These are phyloP conservation scores for Stagonosporopsis tanaceti DNA, from an alignment of 2,329 filamentous ascomycete genomes.

Conservation along the genomic window DNA sequence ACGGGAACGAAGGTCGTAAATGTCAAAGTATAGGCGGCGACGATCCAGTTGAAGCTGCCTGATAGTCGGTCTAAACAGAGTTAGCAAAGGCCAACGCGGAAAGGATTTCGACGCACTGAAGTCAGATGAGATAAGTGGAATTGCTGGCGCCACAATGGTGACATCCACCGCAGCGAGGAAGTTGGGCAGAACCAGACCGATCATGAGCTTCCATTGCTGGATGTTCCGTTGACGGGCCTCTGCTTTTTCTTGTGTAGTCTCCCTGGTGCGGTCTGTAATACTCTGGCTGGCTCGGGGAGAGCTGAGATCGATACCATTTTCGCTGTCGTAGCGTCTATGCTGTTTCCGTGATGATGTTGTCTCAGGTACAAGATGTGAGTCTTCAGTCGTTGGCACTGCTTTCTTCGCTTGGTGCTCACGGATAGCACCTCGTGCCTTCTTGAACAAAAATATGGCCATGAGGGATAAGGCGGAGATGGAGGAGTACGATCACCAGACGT, in stretches of 20 bases:
- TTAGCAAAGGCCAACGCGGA: neutral
- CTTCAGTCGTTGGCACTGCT: constrained; percentile 31
- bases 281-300: constrained; percentile 9
- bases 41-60: constrained; percentile 64
- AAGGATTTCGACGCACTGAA: constrained; percentile 57
- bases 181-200: constrained; percentile 67
- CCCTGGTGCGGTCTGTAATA: constrained; percentile 5
- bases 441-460: constrained; percentile 33
- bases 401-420: constrained; percentile 33
- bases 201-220: constrained; percentile 67
- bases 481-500: neutral
- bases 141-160: constrained; percentile 68
- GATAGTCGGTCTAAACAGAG: constrained; percentile 62
- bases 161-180: constrained; percentile 69
- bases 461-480: neutral
- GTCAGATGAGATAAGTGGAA: constrained; percentile 70
- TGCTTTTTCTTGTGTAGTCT: constrained; percentile 19
- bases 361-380: constrained; percentile 36
- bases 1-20: constrained; percentile 72
- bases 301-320: constrained; percentile 5
- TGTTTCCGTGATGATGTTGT: constrained; percentile 6
- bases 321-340: neutral
- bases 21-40: constrained; percentile 73
- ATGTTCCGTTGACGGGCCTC: constrained; percentile 34
- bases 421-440: constrained; percentile 34